Percentiles rank a stretch among this genome's conserved stretches.
These are phyloP conservation scores for Kernera saxatilis DNA, from an alignment of 345 rosid genomes.

Conservation along the genomic window DNA sequence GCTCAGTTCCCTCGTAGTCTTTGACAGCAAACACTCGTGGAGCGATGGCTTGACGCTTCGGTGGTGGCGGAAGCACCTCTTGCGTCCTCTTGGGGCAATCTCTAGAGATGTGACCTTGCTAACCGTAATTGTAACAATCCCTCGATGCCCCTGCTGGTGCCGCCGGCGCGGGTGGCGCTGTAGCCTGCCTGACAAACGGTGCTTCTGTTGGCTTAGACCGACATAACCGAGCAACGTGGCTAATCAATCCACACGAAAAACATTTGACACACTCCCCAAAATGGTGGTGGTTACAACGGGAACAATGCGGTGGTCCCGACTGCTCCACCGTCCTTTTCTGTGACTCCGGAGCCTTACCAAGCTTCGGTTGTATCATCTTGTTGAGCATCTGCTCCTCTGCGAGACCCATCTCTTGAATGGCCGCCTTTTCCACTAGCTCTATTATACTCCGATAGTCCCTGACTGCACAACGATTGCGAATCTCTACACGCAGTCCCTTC, in stretches of 20 bases:
- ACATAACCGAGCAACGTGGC: neutral
- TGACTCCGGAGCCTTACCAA: neutral
- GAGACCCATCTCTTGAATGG: neutral
- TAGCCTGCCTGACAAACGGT: neutral
- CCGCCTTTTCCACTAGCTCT: neutral
- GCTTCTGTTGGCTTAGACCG: neutral
- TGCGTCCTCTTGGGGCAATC: neutral
- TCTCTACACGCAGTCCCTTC: neutral
- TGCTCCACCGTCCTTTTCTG: neutral
- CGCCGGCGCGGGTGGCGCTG: neutral
- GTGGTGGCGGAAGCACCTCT: neutral
- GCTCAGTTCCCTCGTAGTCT: neutral
- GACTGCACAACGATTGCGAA: neutral
- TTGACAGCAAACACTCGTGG: neutral
- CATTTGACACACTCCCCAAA: too few species aligned
- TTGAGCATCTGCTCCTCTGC: neutral
- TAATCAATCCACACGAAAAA: too few species aligned
- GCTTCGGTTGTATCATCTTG: neutral
- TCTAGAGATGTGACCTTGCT: neutral
- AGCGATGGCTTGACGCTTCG: too few species aligned
- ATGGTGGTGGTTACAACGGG: too few species aligned
- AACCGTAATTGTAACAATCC: neutral
- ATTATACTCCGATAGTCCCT: neutral
- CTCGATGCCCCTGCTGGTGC: neutral
- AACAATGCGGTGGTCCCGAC: too few species aligned